A percentile compares a stretch with the other conserved stretches of the same genome.
phyloP scores from a whole-genome alignment of 768 basidiomycete genomes.

The Rhodotorula paludigena region DNA sequence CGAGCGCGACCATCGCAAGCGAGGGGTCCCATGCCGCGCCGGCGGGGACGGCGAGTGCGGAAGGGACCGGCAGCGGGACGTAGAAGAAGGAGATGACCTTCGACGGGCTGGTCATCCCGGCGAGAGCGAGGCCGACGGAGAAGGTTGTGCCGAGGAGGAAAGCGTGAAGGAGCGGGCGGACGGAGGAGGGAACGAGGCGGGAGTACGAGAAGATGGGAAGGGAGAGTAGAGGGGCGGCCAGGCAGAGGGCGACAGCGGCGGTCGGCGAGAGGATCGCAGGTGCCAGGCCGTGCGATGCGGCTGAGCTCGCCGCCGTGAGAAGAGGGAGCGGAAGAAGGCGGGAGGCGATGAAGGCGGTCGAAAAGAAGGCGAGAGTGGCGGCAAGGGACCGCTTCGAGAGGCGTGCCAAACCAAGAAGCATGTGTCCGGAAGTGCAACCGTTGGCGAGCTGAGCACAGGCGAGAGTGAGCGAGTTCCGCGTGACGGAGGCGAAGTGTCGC shows the following conservation, averaged over 20 bases:
- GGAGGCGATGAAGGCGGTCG: slow-evolving; percentile 19
- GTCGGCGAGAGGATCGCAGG: not conserved
- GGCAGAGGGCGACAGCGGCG: not conserved
- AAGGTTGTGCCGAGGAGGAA: slow-evolving; percentile 45
- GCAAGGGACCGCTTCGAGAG: slow-evolving; percentile 46
- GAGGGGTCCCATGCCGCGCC: slow-evolving; percentile 46
- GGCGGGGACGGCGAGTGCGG: slow-evolving; percentile 4
- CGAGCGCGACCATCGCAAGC: slow-evolving; percentile 46
- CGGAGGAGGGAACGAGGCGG: not conserved
- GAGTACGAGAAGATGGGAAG: not conserved
- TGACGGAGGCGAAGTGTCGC: not conserved
- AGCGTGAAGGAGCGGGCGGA: slow-evolving; percentile 42
- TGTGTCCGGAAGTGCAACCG: slow-evolving; percentile 49
- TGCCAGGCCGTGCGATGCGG: accelerated
- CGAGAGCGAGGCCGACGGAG: slow-evolving; percentile 45
- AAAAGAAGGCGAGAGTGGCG: slow-evolving; percentile 42
- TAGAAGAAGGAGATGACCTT: slow-evolving; percentile 47
- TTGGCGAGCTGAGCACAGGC: slow-evolving; percentile 43
- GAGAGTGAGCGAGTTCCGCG: not conserved
- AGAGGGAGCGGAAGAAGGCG: slow-evolving; percentile 2
- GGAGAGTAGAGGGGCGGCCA: not conserved
- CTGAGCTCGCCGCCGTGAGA: not conserved
- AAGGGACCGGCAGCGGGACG: slow-evolving; percentile 23
- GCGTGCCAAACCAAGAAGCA: slow-evolving; percentile 48
- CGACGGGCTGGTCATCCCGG: slow-evolving; percentile 46